Evolutionary conservation across 2,329 filamentous ascomycete genomes (phyloP), one percentile per base, ranked within the genome.

Genomic region (Aureobasidium pullulans): DNA sequence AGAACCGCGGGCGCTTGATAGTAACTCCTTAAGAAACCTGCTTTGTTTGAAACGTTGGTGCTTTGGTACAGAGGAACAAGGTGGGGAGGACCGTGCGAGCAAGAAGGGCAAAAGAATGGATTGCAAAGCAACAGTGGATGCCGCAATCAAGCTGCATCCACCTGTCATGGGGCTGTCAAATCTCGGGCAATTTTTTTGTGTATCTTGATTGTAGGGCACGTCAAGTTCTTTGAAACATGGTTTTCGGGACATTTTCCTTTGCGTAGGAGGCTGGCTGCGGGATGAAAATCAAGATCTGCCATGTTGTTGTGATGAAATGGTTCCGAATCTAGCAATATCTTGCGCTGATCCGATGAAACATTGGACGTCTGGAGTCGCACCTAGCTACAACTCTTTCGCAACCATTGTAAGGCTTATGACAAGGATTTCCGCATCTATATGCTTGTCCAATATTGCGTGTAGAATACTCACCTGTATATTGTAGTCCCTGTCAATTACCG

Each of bases 21-120:
- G 3, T 23, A 23, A 23, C 23, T 23, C 23, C 23, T 23, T 23
- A 23, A 23, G 23, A 54, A 54, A 54, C 50, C 50, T 54, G 50
- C 50, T 54, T 54, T 54, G 50, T 43, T 32, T 54, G 50, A 54
- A 54, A 54, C 50, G 50, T 54, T 43, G 50, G 50, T 43, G 43
- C 50, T 37, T 54, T 43, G 50, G 50, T 43, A 54, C 50, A 54
- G 50, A 34, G 28, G 28, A 29, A 54, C 11, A 42, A 42, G 16
- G 39, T 43, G 50, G 28, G 32, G 50, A 37, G 49, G 49, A 6
- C 50, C 34, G 50, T 54, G 50, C 50, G 48, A 54, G 50, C 19
- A 15, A 43, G 29, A 28, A n/a, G 48, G 48, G 48, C 36, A 39
- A 36, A 28, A 16, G 23, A 31, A 16, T 15, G 6, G 48, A 39